Percentiles rank a stretch among this genome's conserved stretches.
phyloP scores from a whole-genome alignment of 2,329 filamentous ascomycete genomes.

The Ascochyta rabiei region DNA sequence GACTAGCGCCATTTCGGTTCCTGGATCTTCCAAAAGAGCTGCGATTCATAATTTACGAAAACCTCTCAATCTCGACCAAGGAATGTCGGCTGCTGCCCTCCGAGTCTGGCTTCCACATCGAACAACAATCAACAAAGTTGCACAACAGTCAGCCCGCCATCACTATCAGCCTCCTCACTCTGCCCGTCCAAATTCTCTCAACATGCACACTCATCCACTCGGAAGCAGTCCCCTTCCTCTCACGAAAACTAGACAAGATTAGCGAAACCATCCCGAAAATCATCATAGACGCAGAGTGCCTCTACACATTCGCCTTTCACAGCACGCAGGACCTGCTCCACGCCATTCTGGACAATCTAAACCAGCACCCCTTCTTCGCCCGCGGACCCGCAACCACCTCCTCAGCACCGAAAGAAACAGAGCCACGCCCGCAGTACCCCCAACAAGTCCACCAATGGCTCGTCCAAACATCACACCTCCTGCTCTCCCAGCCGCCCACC shows the following conservation, averaged over 20 bases:
- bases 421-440: not conserved
- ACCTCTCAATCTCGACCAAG: conserved; percentile 2
- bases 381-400: too few species aligned
- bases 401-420: not conserved
- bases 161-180: not conserved
- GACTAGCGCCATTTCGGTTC: conserved; percentile 2
- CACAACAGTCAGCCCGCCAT: not conserved
- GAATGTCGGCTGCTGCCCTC: not conserved
- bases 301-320: not conserved
- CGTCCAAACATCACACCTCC: not conserved
- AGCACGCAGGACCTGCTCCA: not conserved
- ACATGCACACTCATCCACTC: conserved; percentile 10
- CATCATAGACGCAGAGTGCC: not conserved
- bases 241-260: not conserved
- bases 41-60: conserved; percentile 17
- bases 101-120: not conserved
- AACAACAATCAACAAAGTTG: not conserved
- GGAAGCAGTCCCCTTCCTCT: conserved; percentile 5
- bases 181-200: conserved; percentile 10
- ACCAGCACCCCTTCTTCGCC: not conserved
- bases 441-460: conserved; percentile 2
- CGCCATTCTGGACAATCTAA: not conserved
- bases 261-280: not conserved
- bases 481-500: conserved; percentile 6
- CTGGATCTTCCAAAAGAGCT: conserved; percentile 18